A percentile compares a stretch with the other conserved stretches of the same genome.
These are phyloP conservation scores for Penicillium sp. DNA, from an alignment of 2,329 filamentous ascomycete species.

Conservation along the genomic window DNA sequence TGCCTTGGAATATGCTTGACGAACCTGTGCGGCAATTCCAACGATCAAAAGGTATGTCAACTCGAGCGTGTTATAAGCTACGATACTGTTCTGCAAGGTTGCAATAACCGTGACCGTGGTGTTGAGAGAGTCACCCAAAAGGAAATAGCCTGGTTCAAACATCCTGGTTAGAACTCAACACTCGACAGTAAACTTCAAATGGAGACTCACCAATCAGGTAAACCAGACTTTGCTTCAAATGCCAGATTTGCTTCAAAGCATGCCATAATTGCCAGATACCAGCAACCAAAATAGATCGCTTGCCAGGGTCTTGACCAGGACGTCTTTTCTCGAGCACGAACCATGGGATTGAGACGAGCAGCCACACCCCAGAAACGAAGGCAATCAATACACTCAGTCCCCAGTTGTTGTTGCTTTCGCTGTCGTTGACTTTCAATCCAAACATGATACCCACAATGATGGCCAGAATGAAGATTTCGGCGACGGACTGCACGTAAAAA, in stretches of 20 bases:
- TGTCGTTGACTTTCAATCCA: conserved; percentile 60
- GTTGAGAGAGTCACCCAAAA: conserved; percentile 69
- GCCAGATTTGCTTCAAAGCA: conserved; percentile 62
- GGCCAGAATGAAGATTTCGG: conserved; percentile 64
- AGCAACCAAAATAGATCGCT: conserved; percentile 53
- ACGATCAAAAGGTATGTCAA: conserved; percentile 68
- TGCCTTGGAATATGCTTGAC: background rate
- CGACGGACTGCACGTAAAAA: conserved; percentile 65
- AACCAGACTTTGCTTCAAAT: conserved; percentile 64
- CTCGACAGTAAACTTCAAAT: background rate
- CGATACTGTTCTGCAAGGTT: conserved; percentile 66
- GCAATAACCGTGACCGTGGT: conserved; percentile 69
- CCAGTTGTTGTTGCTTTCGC: conserved; percentile 64
- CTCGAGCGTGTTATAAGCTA: conserved; percentile 65
- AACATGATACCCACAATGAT: conserved; percentile 66
- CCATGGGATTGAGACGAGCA: conserved; percentile 66
- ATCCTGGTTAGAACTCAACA: background rate
- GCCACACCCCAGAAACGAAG: conserved; percentile 65
- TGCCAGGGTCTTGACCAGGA: conserved; percentile 57
- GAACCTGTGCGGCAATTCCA: conserved; percentile 63
- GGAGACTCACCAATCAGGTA: conserved; percentile 58
- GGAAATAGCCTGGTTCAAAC: conserved; percentile 55
- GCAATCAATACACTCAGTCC: conserved; percentile 66
- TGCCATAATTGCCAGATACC: conserved; percentile 64
- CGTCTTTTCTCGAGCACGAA: conserved; percentile 65